A percentile compares a stretch with the other conserved stretches of the same genome.
Evolutionary conservation across 352 stramenopile species (phyloP).

Genomic region (Phytopythium aichiense): DNA sequence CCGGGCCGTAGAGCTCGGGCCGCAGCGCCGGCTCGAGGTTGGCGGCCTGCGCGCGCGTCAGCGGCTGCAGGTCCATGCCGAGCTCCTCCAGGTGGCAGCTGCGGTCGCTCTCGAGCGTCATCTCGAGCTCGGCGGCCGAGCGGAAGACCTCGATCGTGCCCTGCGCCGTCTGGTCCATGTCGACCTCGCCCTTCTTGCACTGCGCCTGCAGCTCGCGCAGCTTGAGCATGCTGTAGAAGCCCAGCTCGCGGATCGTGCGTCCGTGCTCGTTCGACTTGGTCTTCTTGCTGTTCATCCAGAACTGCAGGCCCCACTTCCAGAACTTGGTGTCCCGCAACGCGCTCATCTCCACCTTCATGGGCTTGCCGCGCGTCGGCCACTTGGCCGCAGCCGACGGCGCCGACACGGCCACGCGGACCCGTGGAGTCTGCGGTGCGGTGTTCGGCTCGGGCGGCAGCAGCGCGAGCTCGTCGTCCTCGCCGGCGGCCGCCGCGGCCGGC

Average conservation of each 20-base stretch:
- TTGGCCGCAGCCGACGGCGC: slow-evolving; percentile 19
- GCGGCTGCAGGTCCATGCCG: slow-evolving; percentile 70
- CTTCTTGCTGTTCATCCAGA: slow-evolving; percentile 82
- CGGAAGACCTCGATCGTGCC: slow-evolving; percentile 82
- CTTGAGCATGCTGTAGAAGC: slow-evolving; percentile 87
- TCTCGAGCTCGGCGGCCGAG: slow-evolving; percentile 43
- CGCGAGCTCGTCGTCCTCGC: slow-evolving; percentile 9
- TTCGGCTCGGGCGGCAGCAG: not conserved
- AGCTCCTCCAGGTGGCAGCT: slow-evolving; percentile 66
- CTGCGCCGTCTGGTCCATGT: slow-evolving; percentile 87
- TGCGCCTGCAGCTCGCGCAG: slow-evolving; percentile 70
- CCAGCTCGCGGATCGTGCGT: slow-evolving; percentile 76
- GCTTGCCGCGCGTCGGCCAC: slow-evolving; percentile 48
- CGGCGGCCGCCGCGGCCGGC: slow-evolving; percentile 29
- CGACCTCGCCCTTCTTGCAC: slow-evolving; percentile 71
- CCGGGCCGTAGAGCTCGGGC: slow-evolving; percentile 49
- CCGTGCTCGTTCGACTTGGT: slow-evolving; percentile 68
- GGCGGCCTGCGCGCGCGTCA: slow-evolving; percentile 47
- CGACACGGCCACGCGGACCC: slow-evolving; percentile 20
- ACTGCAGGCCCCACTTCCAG: slow-evolving; percentile 86
- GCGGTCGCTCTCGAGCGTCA: slow-evolving; percentile 72
- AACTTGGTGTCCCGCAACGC: slow-evolving; percentile 79
- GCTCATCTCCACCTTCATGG: slow-evolving; percentile 82
- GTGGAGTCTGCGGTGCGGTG: slow-evolving; percentile 8
- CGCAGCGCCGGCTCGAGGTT: slow-evolving; percentile 68